phyloP scores from a whole-genome alignment of 2,329 filamentous ascomycete genomes.

The Colletotrichum theobromicola region DNA sequence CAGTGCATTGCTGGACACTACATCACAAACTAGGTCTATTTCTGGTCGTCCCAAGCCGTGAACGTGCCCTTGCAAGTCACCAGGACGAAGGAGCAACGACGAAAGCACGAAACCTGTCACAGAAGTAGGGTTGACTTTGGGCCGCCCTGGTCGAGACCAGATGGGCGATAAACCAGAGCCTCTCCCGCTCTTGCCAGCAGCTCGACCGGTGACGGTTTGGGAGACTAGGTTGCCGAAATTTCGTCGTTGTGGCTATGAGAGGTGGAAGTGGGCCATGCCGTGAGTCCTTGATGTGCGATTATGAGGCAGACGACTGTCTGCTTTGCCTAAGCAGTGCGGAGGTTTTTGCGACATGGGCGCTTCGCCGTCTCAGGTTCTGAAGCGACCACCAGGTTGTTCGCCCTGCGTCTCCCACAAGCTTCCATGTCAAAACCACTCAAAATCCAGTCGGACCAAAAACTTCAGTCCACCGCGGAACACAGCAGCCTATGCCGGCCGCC shows the following conservation, averaged over 20 bases:
- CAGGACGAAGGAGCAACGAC: not conserved
- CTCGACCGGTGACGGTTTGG: not conserved
- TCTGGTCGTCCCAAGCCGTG: not conserved
- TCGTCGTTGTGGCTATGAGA: not conserved
- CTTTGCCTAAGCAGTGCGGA: not conserved
- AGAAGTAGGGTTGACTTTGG: slow-evolving; percentile 73
- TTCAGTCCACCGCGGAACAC: not conserved
- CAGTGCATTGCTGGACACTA: not conserved
- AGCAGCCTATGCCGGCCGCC: not conserved
- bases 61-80: not conserved
- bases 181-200: not conserved
- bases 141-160: slow-evolving; percentile 41
- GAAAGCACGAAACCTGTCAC: slow-evolving; percentile 62
- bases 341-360: slow-evolving; percentile 7
- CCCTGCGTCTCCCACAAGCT: not conserved
- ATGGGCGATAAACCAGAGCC: not conserved
- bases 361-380: slow-evolving; percentile 19
- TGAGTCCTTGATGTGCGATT: not conserved
- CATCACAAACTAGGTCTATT: slow-evolving; percentile 1
- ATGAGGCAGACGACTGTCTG: not conserved
- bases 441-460: not conserved
- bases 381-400: slow-evolving; percentile 8
- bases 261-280: not conserved
- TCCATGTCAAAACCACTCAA: not conserved
- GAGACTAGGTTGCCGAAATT: not conserved